phyloP scores from a whole-genome alignment of 192 early-diverging fungal genomes.

The Phycomyces nitens region DNA sequence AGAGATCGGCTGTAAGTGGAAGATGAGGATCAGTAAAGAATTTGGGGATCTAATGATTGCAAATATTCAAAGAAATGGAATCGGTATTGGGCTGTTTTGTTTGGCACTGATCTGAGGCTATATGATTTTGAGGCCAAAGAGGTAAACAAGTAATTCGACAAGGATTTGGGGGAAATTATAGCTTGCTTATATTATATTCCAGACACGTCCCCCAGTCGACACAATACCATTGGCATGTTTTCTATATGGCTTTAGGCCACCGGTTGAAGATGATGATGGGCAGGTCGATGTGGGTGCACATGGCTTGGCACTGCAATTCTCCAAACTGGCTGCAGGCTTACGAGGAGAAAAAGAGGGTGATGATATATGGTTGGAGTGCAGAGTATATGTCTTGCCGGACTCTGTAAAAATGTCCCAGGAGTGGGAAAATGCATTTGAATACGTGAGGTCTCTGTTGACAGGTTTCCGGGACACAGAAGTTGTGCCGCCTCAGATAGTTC shows the following conservation, averaged over 20 bases:
- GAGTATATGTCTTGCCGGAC: constrained; percentile 33
- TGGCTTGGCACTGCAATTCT: constrained; percentile 31
- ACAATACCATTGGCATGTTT: constrained; percentile 16
- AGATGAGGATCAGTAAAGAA: background rate
- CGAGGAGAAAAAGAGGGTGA: background rate
- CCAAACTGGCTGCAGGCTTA: background rate
- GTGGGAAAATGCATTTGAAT: constrained; percentile 27
- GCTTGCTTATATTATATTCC: background rate
- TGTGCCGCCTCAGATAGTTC: background rate
- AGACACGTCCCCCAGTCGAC: constrained; percentile 2
- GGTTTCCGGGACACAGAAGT: background rate
- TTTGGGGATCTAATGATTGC: background rate
- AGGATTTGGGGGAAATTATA: no score
- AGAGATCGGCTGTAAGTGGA: constrained; percentile 22
- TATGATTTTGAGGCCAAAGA: constrained; percentile 42
- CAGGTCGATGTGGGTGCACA: constrained; percentile 28
- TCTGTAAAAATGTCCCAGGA: constrained; percentile 1
- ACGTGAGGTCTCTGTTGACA: constrained; percentile 8
- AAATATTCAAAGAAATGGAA: constrained; percentile 23
- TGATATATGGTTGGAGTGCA: constrained; percentile 9
- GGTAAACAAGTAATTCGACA: no score
- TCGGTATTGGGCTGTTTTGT: constrained; percentile 28
- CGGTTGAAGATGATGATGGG: constrained; percentile 26
- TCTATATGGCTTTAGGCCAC: constrained; percentile 24
- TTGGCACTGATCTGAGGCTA: constrained; percentile 18